Evolutionary conservation across 352 stramenopile genomes (phyloP), one percentile per base, ranked within the genome.

Genomic region (Aphanomyces astaci): DNA sequence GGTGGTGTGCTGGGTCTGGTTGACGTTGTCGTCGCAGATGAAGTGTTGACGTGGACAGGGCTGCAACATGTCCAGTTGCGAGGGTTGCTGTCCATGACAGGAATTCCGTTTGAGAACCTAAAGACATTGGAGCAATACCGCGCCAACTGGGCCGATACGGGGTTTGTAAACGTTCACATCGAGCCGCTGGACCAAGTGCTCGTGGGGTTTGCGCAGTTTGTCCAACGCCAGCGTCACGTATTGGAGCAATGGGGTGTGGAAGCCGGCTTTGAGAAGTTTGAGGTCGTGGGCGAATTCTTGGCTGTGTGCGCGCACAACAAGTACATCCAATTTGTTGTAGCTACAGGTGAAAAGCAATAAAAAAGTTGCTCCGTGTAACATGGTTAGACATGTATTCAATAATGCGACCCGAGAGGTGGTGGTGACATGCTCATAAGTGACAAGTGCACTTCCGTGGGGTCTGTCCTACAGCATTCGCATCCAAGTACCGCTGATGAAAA

Each of bases 51-150:
- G 2, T 68, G 62, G 62, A 68, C 27, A 27, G 62, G 62, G 5
- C 25, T 68, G 5, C n/a, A 68, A 24, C 62, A 59, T 19, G 48
- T 52, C 25, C 62, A 52, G 32, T 27, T 68, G 15, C 62, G 62
- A 19, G 62, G 39, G 15, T 32, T 68, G 33, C 59, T 43, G 28
- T 68, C 62, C 17, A 68, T 68, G 62, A 45, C 62, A 7, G 36
- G 62, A n/a, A 59, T 68, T 11, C 62, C 62, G 24, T 68, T 62
- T 60, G 62, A 45, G n/a, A 68, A 68, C 51, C 30, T 68, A 11
- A 59, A 32, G 62, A 68, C 62, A 13, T 15, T 27, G 13, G 45
- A 25, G 13, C 49, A 59, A 30, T 68, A 59, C 27, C 9, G n/a
- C 7, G 40, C 28, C 15, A 33, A 68, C 7, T 32, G 27, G 2